Evolutionary conservation across 345 rosid genomes (phyloP).

Genomic region (Populus nigra): DNA sequence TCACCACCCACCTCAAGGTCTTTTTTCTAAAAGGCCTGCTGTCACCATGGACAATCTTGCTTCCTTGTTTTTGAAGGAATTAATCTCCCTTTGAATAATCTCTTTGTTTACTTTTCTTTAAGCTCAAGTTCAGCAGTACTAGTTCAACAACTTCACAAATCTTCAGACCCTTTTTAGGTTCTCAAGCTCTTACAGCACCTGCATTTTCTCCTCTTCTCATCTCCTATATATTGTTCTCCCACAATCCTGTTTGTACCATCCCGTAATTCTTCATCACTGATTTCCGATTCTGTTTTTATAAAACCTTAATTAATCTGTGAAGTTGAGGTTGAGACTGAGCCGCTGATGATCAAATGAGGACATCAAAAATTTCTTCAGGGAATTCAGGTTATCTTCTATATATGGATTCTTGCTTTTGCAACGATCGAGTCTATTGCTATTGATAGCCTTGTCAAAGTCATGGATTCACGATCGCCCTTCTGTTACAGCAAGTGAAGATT

Average conservation of each 20-base stretch:
- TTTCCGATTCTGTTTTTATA: background rate
- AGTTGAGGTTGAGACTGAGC: background rate
- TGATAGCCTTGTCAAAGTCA: conserved; percentile 8
- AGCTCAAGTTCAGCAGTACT: background rate
- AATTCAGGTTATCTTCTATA: conserved; percentile 4
- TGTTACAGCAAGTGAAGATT: background rate
- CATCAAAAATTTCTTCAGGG: conserved; percentile 1
- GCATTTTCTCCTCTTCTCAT: background rate
- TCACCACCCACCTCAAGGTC: background rate
- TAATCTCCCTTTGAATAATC: background rate
- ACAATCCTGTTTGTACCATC: background rate
- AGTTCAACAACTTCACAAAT: background rate
- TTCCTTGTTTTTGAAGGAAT: background rate
- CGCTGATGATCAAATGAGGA: conserved; percentile 9
- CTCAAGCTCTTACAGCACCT: background rate
- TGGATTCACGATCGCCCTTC: background rate
- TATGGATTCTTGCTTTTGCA: conserved; percentile 16
- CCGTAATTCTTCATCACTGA: background rate
- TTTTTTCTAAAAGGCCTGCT: background rate
- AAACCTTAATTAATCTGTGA: no score
- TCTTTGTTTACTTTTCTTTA: background rate
- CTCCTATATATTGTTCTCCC: background rate
- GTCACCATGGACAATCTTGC: background rate
- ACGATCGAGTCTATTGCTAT: background rate
- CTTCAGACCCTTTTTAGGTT: background rate